Evolutionary conservation across 768 basidiomycete genomes (phyloP), one percentile per base, ranked within the genome.

Genomic region (Calocera viscosa): DNA sequence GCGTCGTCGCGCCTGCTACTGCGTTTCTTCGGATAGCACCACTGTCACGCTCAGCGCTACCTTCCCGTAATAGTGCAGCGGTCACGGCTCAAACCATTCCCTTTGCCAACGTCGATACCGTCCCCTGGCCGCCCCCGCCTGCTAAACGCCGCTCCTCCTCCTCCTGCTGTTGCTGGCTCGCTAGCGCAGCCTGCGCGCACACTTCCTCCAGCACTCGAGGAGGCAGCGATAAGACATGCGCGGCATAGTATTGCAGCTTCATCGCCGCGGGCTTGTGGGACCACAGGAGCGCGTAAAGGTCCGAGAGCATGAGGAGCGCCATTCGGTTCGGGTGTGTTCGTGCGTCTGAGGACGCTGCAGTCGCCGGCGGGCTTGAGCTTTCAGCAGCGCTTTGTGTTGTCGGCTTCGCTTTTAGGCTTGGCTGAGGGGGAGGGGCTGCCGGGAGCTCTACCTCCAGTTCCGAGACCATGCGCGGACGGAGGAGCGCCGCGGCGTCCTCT

Each of bases 161-260:
- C 35, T 38, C 35, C 35, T 38, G 35, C 35, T 38, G 35, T n/a
- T n/a, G n/a, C 5, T 5, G 7, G 35, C 7, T 5, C 35, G 35
- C 35, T 38, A 5, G 35, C 64, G 72, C 70, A 11, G 75, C 75
- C 17, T 72, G 72, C 38, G 75, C 74, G 30, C 66, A 17, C 2
- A 77, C 66, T 67, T 87, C 83, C 34, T 80, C 77, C 10, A 87
- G 72, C 49, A 79, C 71, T 2, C 70, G 69, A 43, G 77, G 70
- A 0, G 86, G 82, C n/a, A 78, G 81, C 0, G 82, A 78, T 24
- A 83, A 67, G 7, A 85, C 73, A 70, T 86, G 82, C 7, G 86
- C 87, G 2, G 83, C 83, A 69, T 91, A 91, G 75, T 87, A 91
- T 16, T 79, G 74, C 28, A 90, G 70, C 76, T 90, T 91, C 70